Evolutionary conservation across 1,284 basidiomycete species (phyloP), one percentile per base, ranked within the genome.

Genomic region (Pyrrhoderma noxium): DNA sequence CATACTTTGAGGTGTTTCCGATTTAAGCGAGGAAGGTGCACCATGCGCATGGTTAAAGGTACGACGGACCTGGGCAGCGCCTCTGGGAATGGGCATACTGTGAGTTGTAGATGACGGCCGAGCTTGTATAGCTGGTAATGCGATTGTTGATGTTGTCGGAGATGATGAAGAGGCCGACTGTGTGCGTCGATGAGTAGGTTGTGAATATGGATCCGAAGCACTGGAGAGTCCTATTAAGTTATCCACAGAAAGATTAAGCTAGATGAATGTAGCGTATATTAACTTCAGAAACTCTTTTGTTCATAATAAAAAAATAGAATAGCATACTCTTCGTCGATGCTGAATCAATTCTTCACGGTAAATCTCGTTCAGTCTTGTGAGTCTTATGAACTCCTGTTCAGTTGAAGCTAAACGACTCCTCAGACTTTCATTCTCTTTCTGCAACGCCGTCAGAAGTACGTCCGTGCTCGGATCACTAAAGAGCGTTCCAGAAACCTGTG

Each of bases 341-440:
- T 86, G 80, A 53, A 90, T 81, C 53, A 90, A 66, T 64, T 90
- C 87, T 64, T 89, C 85, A 27, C 86, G 72, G 60, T 89, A 90
- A 2, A 88, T 74, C 59, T 90, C 87, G 56, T 89, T 89, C 61
- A 89, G 65, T 57, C 86, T 67, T 49, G 78, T 73, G 48, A 87
- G 74, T 25, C 82, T 76, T 54, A 86, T 75, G 61, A 80, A 89
- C 56, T 87, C 83, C 52, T 83, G 67, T 65, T 90, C 88, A 2
- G 80, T 82, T 42, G 83, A 81, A 4, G 79, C 79, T 44, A 90
- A 61, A 51, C 79, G 69, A 48, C 64, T 73, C 45, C 87, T 66
- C 57, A 90, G 63, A 48, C 79, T 73, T 58, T 88, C 86, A 57
- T 90, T 90, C 69, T 90, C 87, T 52, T 79, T 65, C 34, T 80